Conservation (phyloP, 2,329 filamentous ascomycete species). For the Trichophyton mentagrophytes region DNA sequence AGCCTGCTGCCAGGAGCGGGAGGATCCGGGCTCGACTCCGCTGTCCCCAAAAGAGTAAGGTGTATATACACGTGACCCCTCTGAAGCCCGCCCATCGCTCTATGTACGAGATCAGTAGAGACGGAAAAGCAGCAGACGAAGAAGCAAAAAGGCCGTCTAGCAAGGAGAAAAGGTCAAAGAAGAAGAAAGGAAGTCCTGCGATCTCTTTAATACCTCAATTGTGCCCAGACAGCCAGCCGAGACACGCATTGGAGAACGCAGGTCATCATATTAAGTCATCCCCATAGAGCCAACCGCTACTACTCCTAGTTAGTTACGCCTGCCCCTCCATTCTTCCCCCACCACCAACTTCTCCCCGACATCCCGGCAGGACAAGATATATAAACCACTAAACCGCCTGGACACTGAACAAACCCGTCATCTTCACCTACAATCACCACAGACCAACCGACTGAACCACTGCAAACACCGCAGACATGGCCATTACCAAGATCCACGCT, state of each 20-base stretch:
- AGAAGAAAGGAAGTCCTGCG: not conserved
- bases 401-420: not conserved
- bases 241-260: not conserved
- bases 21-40: not conserved
- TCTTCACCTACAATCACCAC: constrained; percentile 3
- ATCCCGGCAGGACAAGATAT: not conserved
- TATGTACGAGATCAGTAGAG: no score
- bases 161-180: not conserved
- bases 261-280: not conserved
- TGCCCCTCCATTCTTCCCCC: constrained; percentile 3
- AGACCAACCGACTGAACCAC: constrained; percentile 7
- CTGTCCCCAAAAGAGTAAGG: not conserved
- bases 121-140: not conserved
- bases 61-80: not conserved
- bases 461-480: constrained; percentile 44
- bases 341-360: constrained; percentile 3
- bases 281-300: no score
- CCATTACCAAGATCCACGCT: constrained; percentile 79
- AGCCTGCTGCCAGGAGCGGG: not conserved
- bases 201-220: not conserved
- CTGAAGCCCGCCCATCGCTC: not conserved
- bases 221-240: not conserved
- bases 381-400: not conserved
- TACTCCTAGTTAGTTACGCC: no score
- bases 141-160: not conserved